Evolutionary conservation across 2,329 filamentous ascomycete genomes (phyloP).

Genomic region (Cordyceps cicadae): DNA sequence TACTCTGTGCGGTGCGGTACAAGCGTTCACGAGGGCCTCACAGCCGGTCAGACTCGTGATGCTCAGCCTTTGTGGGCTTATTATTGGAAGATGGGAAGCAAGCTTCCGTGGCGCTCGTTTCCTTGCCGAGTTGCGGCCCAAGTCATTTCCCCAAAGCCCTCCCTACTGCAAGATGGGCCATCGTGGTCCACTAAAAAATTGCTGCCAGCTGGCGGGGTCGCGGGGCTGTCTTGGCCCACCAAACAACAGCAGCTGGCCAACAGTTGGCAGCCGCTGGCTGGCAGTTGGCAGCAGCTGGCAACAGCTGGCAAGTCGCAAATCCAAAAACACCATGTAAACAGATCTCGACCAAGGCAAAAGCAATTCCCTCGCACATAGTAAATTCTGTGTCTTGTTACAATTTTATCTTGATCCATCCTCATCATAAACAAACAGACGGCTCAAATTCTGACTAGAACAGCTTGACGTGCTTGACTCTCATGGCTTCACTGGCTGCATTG

Average conservation of each 20-base stretch:
- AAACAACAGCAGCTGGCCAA: not conserved
- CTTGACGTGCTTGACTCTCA: not conserved
- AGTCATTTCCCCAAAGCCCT: not conserved
- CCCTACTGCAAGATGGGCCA: not conserved
- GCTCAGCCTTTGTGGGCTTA: no score
- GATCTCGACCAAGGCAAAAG: not conserved
- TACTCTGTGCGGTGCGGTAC: no score
- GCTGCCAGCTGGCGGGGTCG: not conserved
- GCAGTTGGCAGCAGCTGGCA: not conserved
- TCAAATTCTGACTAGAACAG: not conserved
- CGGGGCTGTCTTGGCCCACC: not conserved
- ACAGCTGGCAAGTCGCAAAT: not conserved
- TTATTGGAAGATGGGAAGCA: no score
- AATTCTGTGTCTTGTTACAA: slow-evolving; percentile 1
- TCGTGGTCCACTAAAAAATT: not conserved
- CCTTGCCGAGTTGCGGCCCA: not conserved
- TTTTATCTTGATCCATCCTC: not conserved
- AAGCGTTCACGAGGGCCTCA: no score
- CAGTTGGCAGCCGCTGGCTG: not conserved
- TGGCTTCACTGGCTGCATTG: not conserved
- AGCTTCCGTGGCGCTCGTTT: no score
- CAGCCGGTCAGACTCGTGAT: no score
- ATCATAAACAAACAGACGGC: not conserved
- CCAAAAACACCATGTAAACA: not conserved
- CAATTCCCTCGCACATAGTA: not conserved